Evolutionary conservation across 768 basidiomycete species (phyloP).

Genomic region (Tephrocybe rancida): DNA sequence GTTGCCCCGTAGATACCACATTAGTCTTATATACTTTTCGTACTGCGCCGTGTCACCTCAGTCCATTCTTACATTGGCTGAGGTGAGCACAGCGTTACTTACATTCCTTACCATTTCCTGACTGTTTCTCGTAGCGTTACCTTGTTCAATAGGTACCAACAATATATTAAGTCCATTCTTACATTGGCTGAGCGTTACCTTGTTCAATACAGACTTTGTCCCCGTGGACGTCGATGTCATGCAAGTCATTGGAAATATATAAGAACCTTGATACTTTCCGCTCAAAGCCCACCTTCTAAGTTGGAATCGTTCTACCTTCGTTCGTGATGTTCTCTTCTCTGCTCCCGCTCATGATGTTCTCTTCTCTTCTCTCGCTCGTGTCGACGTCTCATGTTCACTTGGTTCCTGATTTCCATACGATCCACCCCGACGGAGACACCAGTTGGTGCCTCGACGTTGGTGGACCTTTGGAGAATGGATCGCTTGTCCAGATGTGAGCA

Average conservation of each 20-base stretch:
- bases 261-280: background rate
- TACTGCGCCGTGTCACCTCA: too few relatives aligned
- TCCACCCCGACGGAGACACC: slow-evolving; percentile 28
- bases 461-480: slow-evolving; percentile 29
- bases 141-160: too few relatives aligned
- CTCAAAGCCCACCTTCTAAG: background rate
- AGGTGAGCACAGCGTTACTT: too few relatives aligned
- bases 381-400: slow-evolving; percentile 7
- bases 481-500: slow-evolving; percentile 35
- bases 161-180: too few relatives aligned
- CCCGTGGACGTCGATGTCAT: background rate
- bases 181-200: too few relatives aligned
- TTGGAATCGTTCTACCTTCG: background rate
- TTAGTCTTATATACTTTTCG: too few relatives aligned
- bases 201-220: too few relatives aligned
- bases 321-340: slow-evolving; percentile 2
- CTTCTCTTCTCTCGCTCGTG: slow-evolving; percentile 5
- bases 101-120: too few relatives aligned
- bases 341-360: too few relatives aligned
- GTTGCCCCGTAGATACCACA: too few relatives aligned
- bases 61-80: too few relatives aligned
- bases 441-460: slow-evolving; percentile 36
- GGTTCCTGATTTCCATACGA: background rate
- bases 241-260: background rate
- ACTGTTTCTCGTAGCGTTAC: too few relatives aligned